Evolutionary conservation across 148 eudicot species (phyloP), one percentile per base, ranked within the genome.

Genomic region (Amaranthus palmeri): DNA sequence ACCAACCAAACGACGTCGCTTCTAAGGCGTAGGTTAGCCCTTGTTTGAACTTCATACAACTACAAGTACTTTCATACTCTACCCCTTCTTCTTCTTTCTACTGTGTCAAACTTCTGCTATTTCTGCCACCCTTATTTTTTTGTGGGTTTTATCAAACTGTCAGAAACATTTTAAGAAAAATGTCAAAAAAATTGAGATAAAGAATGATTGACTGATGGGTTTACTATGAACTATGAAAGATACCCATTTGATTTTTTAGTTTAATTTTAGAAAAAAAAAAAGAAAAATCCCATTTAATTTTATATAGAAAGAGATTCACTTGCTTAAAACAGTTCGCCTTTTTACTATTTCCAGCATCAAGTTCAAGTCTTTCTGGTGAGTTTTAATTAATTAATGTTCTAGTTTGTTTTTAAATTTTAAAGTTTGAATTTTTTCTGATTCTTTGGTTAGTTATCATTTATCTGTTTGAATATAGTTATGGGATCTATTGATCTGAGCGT

Each of bases 1-100:
- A 42, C 55, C 9, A 61, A 48, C 69, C 69, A 70, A 72, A 72
- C 75, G 75, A 72, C 75, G 60, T 63, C 75, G 75, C 4, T 5
- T 72, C 36, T 25, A 25, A 25, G 36, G 36, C 36, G 36, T 2
- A 25, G 1, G 12, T 49, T 9, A 7, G 8, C 42, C 52, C 42
- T 6, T 12, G 36, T 25, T 25, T 25, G 36, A 25, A 25, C 36
- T 25, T 25, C 36, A 25, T 25, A 25, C n/a, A n/a, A n/a, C n/a
- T n/a, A n/a, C 36, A 25, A 25, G 36, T 25, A 25, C 1, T 58
- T 2, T n/a, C 58, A 5, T 46, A 9, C 61, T 8, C 46, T 53
- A 1, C 62, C 9, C 62, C 25, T 48, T 51, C 11, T 41, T 14
- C 25, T 13, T 45, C 45, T 40, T 36, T 6, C 18, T 15, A 25